Conservation (phyloP, 1,284 basidiomycete genomes). For the Trametes pubescens region DNA sequence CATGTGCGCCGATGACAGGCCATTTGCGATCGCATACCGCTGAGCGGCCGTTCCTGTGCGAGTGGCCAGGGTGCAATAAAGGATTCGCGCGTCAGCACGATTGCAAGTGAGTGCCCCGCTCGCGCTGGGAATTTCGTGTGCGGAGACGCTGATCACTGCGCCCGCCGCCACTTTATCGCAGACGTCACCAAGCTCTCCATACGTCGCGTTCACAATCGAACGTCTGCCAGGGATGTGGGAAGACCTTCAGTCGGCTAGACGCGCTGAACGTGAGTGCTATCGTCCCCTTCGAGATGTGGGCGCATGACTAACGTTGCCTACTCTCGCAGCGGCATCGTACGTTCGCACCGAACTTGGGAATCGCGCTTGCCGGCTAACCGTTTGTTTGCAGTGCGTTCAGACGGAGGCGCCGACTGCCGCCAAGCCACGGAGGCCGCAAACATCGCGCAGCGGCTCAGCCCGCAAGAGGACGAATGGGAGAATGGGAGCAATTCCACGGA, state of each 20-base stretch:
- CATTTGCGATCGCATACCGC: conserved; percentile 97
- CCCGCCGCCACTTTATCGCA: conserved; percentile 40
- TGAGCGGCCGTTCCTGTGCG: conserved; percentile 92
- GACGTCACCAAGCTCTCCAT: conserved; percentile 89
- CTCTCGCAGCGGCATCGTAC: conserved; percentile 45
- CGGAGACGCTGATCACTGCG: conserved; percentile 23
- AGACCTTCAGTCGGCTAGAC: conserved; percentile 93
- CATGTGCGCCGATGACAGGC: conserved; percentile 55
- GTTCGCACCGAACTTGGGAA: conserved; percentile 34
- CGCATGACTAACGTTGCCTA: conserved; percentile 32
- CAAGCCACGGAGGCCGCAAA: conserved; percentile 42
- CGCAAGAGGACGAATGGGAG: conserved; percentile 44
- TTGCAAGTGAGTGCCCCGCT: conserved; percentile 78
- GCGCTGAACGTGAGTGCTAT: conserved; percentile 84
- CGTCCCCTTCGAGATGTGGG: conserved; percentile 10
- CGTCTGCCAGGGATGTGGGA: conserved; percentile 91
- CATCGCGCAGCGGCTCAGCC: conserved; percentile 41
- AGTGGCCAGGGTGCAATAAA: conserved; percentile 93
- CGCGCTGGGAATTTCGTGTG: conserved; percentile 6
- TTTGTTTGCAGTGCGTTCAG: conserved; percentile 69
- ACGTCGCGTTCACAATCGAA: conserved; percentile 85
- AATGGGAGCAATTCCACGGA: conserved; percentile 40
- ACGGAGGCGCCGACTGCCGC: conserved; percentile 80
- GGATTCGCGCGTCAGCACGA: conserved; percentile 95
- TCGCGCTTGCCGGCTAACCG: conserved; percentile 22